Base-by-base conservation (phyloP, 75 land plant genomes). In the Picea sitchensis region DNA sequence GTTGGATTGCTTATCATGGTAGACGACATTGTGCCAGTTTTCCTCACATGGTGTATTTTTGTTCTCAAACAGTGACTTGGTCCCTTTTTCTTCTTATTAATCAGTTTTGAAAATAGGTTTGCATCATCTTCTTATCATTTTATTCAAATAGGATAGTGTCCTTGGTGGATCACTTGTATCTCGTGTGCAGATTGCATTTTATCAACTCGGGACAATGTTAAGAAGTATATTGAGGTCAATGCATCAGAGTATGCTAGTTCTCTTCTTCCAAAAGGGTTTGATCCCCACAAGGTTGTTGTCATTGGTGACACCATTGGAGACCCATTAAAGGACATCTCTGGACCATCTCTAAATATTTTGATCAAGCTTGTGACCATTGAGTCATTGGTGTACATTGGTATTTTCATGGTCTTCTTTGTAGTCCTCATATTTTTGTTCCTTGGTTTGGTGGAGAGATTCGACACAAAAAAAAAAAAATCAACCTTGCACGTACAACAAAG, bases 361-460 rank as follows among this genome's bases (percentile, higher is more conserved):
- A 92, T 92, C 88, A 92, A 92, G 86, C 93, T 92, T 67, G 90
- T 92, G 95, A 93, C 93, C 0, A 93, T 92, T 8, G 95, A 92
- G 76, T 92, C 95, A 9, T 87, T 92, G 57, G 95, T 92, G 59
- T 91, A 94, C 73, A 85, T 94, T 77, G 86, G 88, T 0, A 57
- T 85, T 20, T 94, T 94, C 84, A 91, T 94, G 95, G 82, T 79
- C 58, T 78, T 77, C 30, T 94, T 92, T 87, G 96, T 91, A 0
- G 80, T 86, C 36, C 72, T 94, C 73, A 92, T 92, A 60, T 94
- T 94, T 76, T 54, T 94, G 11, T 92, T 92, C 88, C 89, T 94
- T 61, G 93, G 95, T 9, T 86, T 88, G 36, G 90, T 94, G 57
- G 90, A 88, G 78, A 87, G 90, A 36, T 92, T 94, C 80, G 89